A percentile compares a stretch with the other conserved stretches of the same genome.
phyloP scores from a whole-genome alignment of 2,329 filamentous ascomycete species.

The Lasiodiplodia theobromae region DNA sequence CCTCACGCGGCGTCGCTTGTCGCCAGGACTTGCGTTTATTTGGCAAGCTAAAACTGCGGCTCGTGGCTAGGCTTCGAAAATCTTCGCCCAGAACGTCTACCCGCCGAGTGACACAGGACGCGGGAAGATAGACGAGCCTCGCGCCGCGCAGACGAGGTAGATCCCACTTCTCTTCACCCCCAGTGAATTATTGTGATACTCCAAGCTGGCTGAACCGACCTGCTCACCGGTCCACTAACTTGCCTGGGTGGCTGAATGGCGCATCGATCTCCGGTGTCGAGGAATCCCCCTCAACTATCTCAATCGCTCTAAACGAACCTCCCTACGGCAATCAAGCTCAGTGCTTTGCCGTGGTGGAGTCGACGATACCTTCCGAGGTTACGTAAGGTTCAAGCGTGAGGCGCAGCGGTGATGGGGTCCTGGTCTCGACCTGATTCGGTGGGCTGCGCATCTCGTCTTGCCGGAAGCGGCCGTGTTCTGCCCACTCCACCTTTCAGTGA shows the following conservation, averaged over 20 bases:
- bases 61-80: not conserved
- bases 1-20: not conserved
- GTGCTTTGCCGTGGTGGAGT: not conserved
- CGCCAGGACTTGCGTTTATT: not conserved
- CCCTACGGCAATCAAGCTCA: not conserved
- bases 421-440: not conserved
- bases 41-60: not conserved
- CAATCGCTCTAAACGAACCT: not conserved
- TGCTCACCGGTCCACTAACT: not conserved
- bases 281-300: not conserved
- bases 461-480: not conserved
- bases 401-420: not conserved
- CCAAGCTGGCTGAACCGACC: not conserved
- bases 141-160: not conserved
- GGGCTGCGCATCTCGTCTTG: constrained; percentile 3
- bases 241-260: not conserved
- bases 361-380: not conserved
- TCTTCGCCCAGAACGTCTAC: not conserved
- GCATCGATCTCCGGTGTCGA: not conserved
- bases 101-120: not conserved
- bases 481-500: not conserved
- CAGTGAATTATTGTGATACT: no score
- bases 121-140: not conserved
- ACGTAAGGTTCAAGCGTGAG: not conserved
- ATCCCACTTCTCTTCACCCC: not conserved